Conservation (phyloP, 2,329 filamentous ascomycete species). For the Thyridium curvatum region DNA sequence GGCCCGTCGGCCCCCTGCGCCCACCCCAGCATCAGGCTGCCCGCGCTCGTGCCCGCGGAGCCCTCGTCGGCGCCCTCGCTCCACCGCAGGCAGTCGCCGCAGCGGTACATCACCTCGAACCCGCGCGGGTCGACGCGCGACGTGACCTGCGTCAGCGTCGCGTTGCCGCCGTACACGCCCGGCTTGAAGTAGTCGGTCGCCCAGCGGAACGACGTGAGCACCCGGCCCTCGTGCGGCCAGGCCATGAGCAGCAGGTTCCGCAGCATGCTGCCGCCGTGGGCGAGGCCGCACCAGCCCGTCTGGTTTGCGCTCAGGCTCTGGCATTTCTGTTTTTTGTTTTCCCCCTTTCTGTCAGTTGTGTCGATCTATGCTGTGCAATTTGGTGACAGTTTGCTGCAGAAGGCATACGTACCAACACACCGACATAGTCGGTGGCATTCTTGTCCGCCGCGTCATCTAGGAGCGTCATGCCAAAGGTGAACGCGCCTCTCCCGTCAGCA, state of each 20-base stretch:
- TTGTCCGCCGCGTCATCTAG: constrained; percentile 38
- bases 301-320: constrained; percentile 32
- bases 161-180: constrained; percentile 52
- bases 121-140: constrained; percentile 48
- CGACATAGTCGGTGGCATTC: constrained; percentile 51
- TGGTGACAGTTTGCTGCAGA: neutral
- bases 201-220: constrained; percentile 52
- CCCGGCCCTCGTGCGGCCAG: constrained; percentile 46
- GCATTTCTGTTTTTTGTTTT: constrained; percentile 38
- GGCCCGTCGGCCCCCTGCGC: constrained; percentile 37
- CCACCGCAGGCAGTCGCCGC: constrained; percentile 50
- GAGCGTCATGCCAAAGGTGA: constrained; percentile 44
- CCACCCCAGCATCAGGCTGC: constrained; percentile 46
- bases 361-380: neutral
- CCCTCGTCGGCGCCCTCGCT: constrained; percentile 38
- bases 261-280: constrained; percentile 50
- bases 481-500: constrained; percentile 5
- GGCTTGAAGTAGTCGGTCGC: constrained; percentile 54
- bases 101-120: constrained; percentile 60
- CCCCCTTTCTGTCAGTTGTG: no score
- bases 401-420: constrained; percentile 45
- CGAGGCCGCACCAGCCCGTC: constrained; percentile 52
- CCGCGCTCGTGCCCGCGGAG: constrained; percentile 34
- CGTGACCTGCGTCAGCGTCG: constrained; percentile 54
- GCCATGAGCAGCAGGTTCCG: constrained; percentile 50